These are phyloP conservation scores for Pythium aristosporum DNA, from an alignment of 352 stramenopile genomes.

Conservation along the genomic window DNA sequence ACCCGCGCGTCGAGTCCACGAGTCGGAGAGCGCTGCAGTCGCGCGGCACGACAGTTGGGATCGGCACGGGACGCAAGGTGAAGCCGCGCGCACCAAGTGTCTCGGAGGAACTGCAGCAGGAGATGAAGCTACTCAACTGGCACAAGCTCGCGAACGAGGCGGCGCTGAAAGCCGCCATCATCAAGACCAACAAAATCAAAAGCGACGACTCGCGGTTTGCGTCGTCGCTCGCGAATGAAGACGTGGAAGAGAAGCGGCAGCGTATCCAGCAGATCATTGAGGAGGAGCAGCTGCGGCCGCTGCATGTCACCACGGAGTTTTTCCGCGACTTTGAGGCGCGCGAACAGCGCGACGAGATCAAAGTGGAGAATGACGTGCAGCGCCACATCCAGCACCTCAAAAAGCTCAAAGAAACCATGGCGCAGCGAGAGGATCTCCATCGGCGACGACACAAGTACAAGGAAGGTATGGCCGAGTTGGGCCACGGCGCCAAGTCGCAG, in stretches of 20 bases:
- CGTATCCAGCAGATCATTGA: constrained; percentile 92
- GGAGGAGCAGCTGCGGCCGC: constrained; percentile 88
- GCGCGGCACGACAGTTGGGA: constrained; percentile 15
- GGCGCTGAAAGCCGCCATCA: constrained; percentile 89
- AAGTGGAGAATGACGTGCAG: constrained; percentile 86
- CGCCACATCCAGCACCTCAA: constrained; percentile 86
- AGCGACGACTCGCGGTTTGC: constrained; percentile 61
- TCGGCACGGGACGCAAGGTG: constrained; percentile 26
- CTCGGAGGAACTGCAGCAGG: constrained; percentile 84
- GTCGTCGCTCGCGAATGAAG: constrained; percentile 41
- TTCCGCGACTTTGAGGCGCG: constrained; percentile 80
- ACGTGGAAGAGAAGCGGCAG: constrained; percentile 79
- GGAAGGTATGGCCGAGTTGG: constrained; percentile 57
- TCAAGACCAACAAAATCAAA: constrained; percentile 89
- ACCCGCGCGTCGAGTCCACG: constrained; percentile 32
- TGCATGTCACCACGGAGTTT: constrained; percentile 90
- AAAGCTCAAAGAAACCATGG: constrained; percentile 69
- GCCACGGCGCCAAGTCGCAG: constrained; percentile 33
- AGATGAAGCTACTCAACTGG: constrained; percentile 95
- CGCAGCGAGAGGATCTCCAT: constrained; percentile 61
- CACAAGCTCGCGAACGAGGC: constrained; percentile 94
- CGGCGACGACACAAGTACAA: constrained; percentile 60
- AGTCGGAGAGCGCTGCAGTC: constrained; percentile 1
- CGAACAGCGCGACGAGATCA: constrained; percentile 56
- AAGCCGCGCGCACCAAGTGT: constrained; percentile 27